Base-by-base conservation (phyloP, 1,139 yeast genomes). In the Yamadazyma blattariae region DNA sequence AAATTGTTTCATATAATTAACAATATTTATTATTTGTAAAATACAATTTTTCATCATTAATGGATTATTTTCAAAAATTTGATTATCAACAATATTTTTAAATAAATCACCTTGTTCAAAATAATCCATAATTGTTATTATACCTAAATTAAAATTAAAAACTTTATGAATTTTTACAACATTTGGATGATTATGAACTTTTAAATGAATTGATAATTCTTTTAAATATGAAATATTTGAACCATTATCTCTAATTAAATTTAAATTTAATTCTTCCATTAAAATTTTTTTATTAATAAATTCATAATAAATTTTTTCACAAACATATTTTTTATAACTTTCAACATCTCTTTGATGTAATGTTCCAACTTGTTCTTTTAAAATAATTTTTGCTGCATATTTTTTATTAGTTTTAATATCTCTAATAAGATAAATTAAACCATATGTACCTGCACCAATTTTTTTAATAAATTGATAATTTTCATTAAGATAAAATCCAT, bases 371-470 rank as follows among this genome's bases (percentile, higher is more conserved):
- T 59, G 61, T 24, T 63, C 64, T 49, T 82, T 81, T 25, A 84
- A 68, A 7, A 87, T 70, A 40, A 82, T 79, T 58, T 89, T 89
- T 43, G 90, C 79, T 3, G 96, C 96, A 49, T 69, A 80, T 21
- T 66, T 58, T 35, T 66, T 56, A 21, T 74, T 71, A 0, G 82
- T 71, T 32, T 47, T 49, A 12, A 70, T 46, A 53, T 86, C 83
- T 46, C 70, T 63, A 7, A 88, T 90, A 13, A 77, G 68, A 60
- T 84, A 88, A 11, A 89, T 95, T 21, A 85, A 69, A 2, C 96
- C 96, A 53, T 84, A 88, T 16, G 95, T 89, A 26, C 97, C 96
- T 1, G 94, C 77, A 12, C 97, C 96, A n/a, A 87, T 72, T 42
- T 80, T 77, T 37, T 62, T 63, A 35, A 71, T 54, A 27, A 83